A percentile compares a stretch with the other conserved stretches of the same genome.
Evolutionary conservation across 805 yeast species (phyloP).

Genomic region (Saccharomycopsis javanensis): DNA sequence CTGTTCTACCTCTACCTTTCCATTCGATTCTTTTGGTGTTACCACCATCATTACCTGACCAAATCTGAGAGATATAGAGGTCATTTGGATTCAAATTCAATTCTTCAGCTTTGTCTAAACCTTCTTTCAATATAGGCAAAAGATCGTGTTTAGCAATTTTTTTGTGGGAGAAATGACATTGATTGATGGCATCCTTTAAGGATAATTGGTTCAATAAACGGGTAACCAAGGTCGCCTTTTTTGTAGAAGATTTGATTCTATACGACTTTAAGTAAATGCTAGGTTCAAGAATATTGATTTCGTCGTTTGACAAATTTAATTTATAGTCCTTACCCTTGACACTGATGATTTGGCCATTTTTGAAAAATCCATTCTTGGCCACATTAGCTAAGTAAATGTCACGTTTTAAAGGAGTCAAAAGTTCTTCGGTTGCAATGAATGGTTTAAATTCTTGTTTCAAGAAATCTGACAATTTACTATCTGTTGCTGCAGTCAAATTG

Average conservation of each 20-base stretch:
- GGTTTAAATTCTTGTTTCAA: conserved; percentile 38
- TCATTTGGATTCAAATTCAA: conserved; percentile 51
- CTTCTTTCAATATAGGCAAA: conserved; percentile 63
- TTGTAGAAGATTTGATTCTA: conserved; percentile 79
- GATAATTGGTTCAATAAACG: conserved; percentile 66
- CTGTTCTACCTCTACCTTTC: conserved; percentile 87
- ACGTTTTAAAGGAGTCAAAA: conserved; percentile 63
- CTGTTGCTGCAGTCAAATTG: conserved; percentile 25
- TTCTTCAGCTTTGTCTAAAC: conserved; percentile 56
- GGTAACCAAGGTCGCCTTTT: conserved; percentile 73
- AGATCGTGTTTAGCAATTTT: conserved; percentile 63
- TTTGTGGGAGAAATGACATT: conserved; percentile 80
- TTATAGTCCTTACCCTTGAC: conserved; percentile 40
- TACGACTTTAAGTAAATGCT: conserved; percentile 71
- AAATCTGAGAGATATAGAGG: conserved; percentile 66
- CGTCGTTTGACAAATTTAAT: conserved; percentile 49
- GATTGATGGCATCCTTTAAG: conserved; percentile 76
- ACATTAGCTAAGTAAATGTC: conserved; percentile 55
- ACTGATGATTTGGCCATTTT: conserved; percentile 45
- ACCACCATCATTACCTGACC: conserved; percentile 87
- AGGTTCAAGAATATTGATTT: conserved; percentile 77
- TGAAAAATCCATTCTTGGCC: conserved; percentile 54
- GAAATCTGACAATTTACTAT: conserved; percentile 36
- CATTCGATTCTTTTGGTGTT: conserved; percentile 63
- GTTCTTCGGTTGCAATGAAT: conserved; percentile 42